Evolutionary conservation across 2,329 filamentous ascomycete genomes (phyloP).

Genomic region (Sporothrix sp.): DNA sequence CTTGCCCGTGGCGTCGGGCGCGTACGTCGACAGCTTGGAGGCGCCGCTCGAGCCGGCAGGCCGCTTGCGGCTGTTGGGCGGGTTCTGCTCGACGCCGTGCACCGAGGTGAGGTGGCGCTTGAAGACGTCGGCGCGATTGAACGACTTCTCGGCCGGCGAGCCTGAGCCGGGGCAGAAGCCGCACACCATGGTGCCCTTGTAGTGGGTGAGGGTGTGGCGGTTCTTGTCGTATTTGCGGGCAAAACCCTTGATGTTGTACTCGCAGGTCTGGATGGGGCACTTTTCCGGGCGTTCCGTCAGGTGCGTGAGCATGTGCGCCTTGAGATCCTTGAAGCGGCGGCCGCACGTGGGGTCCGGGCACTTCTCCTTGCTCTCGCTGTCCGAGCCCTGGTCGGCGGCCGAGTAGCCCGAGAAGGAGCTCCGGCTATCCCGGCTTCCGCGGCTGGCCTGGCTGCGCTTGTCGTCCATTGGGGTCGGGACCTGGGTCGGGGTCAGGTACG

Average conservation of each 20-base stretch:
- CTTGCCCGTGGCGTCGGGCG: constrained; percentile 76
- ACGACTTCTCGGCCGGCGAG: constrained; percentile 84
- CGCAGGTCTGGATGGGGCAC: constrained; percentile 84
- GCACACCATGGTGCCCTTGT: constrained; percentile 96
- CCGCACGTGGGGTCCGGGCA: constrained; percentile 81
- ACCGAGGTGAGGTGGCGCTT: constrained; percentile 87
- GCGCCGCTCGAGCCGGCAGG: constrained; percentile 28
- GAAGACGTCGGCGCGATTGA: constrained; percentile 92
- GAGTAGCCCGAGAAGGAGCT: constrained; percentile 50
- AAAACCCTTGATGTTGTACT: constrained; percentile 88
- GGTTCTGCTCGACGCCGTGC: constrained; percentile 85
- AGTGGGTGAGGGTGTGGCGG: constrained; percentile 85
- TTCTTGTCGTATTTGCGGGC: constrained; percentile 96
- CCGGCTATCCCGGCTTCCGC: constrained; percentile 43
- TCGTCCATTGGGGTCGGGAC: constrained; percentile 33
- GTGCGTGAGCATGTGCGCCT: constrained; percentile 91
- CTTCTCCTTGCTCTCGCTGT: constrained; percentile 55
- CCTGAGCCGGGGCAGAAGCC: constrained; percentile 88
- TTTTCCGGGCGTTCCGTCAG: constrained; percentile 86
- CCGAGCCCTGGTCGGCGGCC: constrained; percentile 53
- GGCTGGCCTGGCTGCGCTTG: constrained; percentile 37
- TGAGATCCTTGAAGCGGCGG: constrained; percentile 79
- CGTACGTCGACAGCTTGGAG: constrained; percentile 62
- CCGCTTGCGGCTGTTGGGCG: constrained; percentile 75
- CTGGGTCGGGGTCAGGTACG: constrained; percentile 39